Evolutionary conservation across 495 filamentous ascomycete species (phyloP), one percentile per base, ranked within the genome.

Genomic region (Polyplosphaeria fusca): DNA sequence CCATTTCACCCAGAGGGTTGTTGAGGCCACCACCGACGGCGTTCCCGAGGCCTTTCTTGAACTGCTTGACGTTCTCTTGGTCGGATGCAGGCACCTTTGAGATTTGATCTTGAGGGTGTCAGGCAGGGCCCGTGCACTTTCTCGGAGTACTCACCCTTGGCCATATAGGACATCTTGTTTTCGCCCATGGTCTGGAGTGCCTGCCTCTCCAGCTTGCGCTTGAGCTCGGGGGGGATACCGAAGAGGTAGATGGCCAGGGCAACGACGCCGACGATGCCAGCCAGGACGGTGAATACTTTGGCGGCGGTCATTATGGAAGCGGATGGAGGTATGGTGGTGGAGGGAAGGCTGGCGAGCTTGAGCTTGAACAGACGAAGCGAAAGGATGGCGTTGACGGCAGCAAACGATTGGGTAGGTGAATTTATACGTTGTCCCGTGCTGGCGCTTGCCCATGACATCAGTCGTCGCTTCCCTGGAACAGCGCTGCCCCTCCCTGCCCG

Each of bases 131-230:
- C n/a, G n/a, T n/a, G n/a, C n/a, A n/a, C n/a, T n/a, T n/a, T n/a
- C n/a, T n/a, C n/a, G n/a, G n/a, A n/a, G n/a, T 4, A 52, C 47
- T 14, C 26, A 63, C 65, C 65, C 54, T 73, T 73, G 23, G 63
- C 58, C 45, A 73, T 53, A 51, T 73, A 72, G 9, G 68, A 71
- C 37, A 70, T 69, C 45, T 77, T 79, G 24, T 74, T 82, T 61
- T 82, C 78, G 14, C 77, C 79, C 72, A 80, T 79, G 32, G 68
- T 70, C 52, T 79, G 71, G 1, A 81, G 67, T 1, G 77, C 54
- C 4, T 77, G 59, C 37, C 78, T 70, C 53, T 81, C 76, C 22
- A 77, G 60, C 35, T 66, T 66, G 48, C 65, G 64, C 64, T 74
- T 74, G 24, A 68, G 52, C 47, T 70, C 58, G 0, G 70, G 65